Percentiles rank a stretch among this genome's conserved stretches.
Conservation (phyloP, 163 green algal genomes). For the Chlamydomonas reinhardtii region DNA sequence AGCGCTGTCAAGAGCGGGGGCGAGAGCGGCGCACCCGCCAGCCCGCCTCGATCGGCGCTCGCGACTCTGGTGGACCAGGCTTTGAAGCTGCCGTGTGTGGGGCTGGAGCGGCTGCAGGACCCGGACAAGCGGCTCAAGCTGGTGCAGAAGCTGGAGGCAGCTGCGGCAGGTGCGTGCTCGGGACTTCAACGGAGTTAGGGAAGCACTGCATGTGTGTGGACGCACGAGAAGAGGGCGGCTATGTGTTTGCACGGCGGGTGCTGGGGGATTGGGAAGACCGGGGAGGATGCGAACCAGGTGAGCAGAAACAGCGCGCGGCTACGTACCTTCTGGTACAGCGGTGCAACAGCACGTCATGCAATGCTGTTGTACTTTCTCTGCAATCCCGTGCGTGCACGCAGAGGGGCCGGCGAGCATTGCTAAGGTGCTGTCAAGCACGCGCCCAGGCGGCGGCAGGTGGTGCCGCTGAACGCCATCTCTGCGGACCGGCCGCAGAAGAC, state of each 20-base stretch:
- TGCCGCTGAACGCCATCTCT: background rate
- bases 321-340: no score
- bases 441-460: background rate
- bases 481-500: no score
- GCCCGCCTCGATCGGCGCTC: background rate
- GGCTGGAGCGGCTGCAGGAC: slow-evolving; percentile 27
- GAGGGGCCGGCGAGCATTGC: no score
- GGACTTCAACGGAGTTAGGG: background rate
- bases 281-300: no score
- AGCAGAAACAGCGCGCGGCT: no score
- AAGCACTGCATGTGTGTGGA: background rate
- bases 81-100: slow-evolving; percentile 40
- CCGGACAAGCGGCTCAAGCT: slow-evolving; percentile 28
- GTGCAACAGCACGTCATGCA: no score
- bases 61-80: background rate
- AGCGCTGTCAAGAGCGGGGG: background rate
- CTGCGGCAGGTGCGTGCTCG: background rate
- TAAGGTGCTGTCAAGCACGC: background rate
- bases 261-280: no score
- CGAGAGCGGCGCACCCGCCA: background rate
- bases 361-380: no score
- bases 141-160: background rate
- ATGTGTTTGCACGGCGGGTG: no score
- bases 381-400: no score
- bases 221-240: background rate